Conservation (phyloP, 768 basidiomycete genomes). For the Pholiota molesta region DNA sequence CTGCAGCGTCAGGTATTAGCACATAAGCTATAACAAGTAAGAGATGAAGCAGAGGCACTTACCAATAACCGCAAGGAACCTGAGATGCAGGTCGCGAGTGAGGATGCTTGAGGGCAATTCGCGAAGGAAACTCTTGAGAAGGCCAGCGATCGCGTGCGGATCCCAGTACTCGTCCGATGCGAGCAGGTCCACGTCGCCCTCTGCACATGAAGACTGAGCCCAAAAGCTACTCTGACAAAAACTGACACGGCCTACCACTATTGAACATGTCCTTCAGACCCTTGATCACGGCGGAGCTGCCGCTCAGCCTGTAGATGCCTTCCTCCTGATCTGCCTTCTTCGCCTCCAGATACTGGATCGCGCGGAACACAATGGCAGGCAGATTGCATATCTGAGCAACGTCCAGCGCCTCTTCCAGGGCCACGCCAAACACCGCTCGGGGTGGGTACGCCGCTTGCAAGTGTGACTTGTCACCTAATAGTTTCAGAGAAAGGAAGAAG, state of each 20-base stretch:
- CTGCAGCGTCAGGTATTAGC: constrained; percentile 40
- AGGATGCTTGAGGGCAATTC: constrained; percentile 93
- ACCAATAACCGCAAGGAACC: constrained; percentile 94
- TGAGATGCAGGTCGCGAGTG: constrained; percentile 88
- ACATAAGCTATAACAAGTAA: constrained; percentile 13
- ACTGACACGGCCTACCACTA: constrained; percentile 53
- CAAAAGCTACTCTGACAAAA: constrained; percentile 10
- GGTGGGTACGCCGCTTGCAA: constrained; percentile 43
- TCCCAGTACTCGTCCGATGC: constrained; percentile 94
- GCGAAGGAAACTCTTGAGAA: constrained; percentile 91
- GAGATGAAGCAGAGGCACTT: constrained; percentile 31
- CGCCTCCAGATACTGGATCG: constrained; percentile 92
- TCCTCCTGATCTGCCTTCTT: constrained; percentile 97
- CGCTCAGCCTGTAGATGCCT: constrained; percentile 95
- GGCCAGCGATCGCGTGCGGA: constrained; percentile 94
- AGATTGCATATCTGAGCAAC: constrained; percentile 89
- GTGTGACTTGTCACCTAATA: constrained; percentile 40
- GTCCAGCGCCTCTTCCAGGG: constrained; percentile 85
- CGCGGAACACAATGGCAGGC: constrained; percentile 93
- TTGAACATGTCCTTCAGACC: constrained; percentile 93
- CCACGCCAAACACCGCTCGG: constrained; percentile 87
- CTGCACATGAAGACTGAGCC: constrained; percentile 42
- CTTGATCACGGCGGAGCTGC: constrained; percentile 95
- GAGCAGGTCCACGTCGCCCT: constrained; percentile 94
- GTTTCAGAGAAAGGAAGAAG: background rate